These are phyloP conservation scores for Cenchrus fungigraminus DNA, from an alignment of 176 grass and related monocot genomes.

Conservation along the genomic window DNA sequence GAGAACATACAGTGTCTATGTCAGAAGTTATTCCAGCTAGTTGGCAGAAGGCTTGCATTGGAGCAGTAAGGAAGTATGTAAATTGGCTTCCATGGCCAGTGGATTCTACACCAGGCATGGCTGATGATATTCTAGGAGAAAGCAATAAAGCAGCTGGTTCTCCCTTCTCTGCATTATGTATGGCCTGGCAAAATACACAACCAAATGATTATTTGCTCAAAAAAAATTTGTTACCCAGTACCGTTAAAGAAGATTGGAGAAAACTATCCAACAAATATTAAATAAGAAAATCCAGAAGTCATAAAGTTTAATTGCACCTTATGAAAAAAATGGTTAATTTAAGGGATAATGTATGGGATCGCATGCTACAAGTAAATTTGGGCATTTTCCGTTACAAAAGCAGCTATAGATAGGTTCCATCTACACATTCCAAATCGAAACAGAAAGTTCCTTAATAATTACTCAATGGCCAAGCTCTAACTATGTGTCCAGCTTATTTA, in stretches of 20 bases:
- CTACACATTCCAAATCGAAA: constrained; percentile 13
- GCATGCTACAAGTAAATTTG: background rate
- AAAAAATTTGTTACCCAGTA: background rate
- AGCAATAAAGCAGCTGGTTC: constrained; percentile 86
- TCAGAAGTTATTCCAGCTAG: constrained; percentile 80
- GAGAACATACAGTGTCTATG: constrained; percentile 63
- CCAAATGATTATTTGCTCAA: constrained; percentile 34
- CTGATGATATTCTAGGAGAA: constrained; percentile 66
- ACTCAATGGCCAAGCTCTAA: background rate
- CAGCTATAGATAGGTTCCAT: background rate
- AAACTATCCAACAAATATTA: constrained; percentile 1
- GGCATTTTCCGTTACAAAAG: background rate
- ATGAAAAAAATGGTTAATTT: background rate
- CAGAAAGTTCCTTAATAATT: background rate
- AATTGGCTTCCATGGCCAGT: constrained; percentile 73
- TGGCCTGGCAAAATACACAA: constrained; percentile 61
- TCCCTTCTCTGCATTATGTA: constrained; percentile 86
- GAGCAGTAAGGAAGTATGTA: constrained; percentile 96
- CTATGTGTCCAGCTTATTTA: background rate
- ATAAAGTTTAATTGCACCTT: background rate
- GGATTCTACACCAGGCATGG: constrained; percentile 61
- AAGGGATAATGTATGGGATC: constrained; percentile 10
- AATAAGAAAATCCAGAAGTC: background rate
- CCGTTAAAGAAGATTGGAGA: constrained; percentile 16
- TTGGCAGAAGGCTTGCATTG: constrained; percentile 93